Evolutionary conservation across 371 early-diverging fungal species (phyloP).

Genomic region (Mucor sp.): DNA sequence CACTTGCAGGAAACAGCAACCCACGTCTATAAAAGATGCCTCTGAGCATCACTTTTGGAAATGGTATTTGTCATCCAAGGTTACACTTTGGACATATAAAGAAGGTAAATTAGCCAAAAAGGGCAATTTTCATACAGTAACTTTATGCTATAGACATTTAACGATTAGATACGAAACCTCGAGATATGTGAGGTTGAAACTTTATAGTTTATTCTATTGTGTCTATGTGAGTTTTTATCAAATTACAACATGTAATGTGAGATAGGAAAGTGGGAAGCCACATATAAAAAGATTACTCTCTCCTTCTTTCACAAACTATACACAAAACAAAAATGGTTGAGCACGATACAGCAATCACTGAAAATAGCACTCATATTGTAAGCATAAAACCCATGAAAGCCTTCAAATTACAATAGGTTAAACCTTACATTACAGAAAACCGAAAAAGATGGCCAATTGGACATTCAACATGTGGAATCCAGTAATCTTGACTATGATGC

Average conservation of each 20-base stretch:
- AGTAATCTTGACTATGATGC: constrained; percentile 35
- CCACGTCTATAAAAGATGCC: neutral
- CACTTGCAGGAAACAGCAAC: neutral
- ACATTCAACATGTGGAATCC: constrained; percentile 17
- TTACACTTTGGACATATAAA: neutral
- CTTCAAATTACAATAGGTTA: neutral
- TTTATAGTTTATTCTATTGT: neutral
- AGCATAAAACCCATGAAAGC: neutral
- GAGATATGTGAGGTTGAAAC: neutral
- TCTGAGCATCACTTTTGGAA: neutral
- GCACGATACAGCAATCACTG: neutral
- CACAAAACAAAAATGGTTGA: neutral
- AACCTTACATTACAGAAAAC: neutral
- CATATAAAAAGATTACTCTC: neutral
- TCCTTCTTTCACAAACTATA: neutral
- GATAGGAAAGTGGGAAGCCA: neutral
- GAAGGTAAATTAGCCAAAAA: neutral
- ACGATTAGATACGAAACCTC: neutral
- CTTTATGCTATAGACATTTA: neutral
- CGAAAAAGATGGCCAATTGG: constrained; percentile 4
- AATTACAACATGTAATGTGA: neutral
- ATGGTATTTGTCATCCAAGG: neutral
- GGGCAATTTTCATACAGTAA: neutral
- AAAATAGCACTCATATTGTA: neutral
- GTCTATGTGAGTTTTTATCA: neutral